Base-by-base conservation (phyloP, 495 filamentous ascomycete genomes). In the Talaromyces trachyspermus region DNA sequence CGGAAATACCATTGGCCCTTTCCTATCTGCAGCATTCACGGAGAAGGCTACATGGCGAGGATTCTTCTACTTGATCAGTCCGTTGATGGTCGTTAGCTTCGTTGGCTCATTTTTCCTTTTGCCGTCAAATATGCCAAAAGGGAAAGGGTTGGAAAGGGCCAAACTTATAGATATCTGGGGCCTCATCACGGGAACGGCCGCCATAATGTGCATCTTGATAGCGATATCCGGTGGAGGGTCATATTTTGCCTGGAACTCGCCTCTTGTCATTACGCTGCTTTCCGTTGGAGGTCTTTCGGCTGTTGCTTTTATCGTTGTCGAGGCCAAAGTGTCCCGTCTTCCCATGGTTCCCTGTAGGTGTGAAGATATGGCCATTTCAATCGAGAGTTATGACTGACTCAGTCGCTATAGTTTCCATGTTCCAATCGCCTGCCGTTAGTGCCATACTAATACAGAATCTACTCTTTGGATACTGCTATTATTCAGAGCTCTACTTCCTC, bases 1-100 rank as follows among this genome's bases (percentile, higher is more conserved):
- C 30, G 68, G 70, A 1, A 76, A 79, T 46, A 74, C 71, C 12
- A 65, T 76, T 24, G 78, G 77, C 0, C 78, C 76, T 1, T 56
- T 80, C 3, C 69, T 80, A 27, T 77, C 76, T 17, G 77, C 74
- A 27, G 62, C 72, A 0, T 57, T 81, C 18, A 70, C 74, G 2
- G 53, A 64, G 12, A 48, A 60, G 10, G 63, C 64, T 33, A 70
- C 68, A 12, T 77, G 78, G 78, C 57, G 76, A 29, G 79, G 78
- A 74, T 74, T 75, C 18, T 77, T 81, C 48, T 70, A 73, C 20
- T 52, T 80, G 6, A 76, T 72, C 39, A 54, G 77, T 18, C 72
- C 65, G 2, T 61, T 75, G 19, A 72, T 72, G 10, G 62, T 56
- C 4, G 41, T 76, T 20, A 68, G 64, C 5, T 70, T 33, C 5